These are phyloP conservation scores for Trichoderma pleuroti DNA, from an alignment of 2,329 filamentous ascomycete genomes.

Conservation along the genomic window DNA sequence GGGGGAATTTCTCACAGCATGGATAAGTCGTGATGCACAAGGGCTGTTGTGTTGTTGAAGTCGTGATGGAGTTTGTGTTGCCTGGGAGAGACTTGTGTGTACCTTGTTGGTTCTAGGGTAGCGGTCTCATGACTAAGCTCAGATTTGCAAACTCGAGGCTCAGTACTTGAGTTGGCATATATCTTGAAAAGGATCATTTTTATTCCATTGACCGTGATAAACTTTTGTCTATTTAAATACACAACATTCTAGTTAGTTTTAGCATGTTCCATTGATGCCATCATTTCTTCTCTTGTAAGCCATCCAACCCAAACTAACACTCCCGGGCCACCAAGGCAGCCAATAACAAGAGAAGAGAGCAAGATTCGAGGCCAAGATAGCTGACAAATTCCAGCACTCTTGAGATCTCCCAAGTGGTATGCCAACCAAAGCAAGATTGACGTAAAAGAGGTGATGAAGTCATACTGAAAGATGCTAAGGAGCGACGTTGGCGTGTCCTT, in stretches of 20 bases:
- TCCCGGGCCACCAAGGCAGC: constrained; percentile 7
- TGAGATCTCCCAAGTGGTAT: constrained; percentile 26
- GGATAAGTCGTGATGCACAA: background rate
- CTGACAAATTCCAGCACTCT: constrained; percentile 19
- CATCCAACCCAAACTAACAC: constrained; percentile 6
- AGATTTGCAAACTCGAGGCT: background rate
- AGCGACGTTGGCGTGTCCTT: constrained; percentile 19
- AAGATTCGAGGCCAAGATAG: constrained; percentile 14
- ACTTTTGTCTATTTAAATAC: background rate
- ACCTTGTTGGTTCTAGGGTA: background rate
- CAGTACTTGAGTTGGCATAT: background rate
- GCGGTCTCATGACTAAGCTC: background rate
- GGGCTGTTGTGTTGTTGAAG: background rate
- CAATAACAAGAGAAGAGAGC: background rate
- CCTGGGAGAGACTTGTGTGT: background rate
- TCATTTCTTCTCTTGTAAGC: constrained; percentile 8
- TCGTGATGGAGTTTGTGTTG: background rate
- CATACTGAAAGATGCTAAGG: constrained; percentile 28
- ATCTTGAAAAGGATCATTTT: background rate
- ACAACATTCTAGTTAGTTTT: background rate
- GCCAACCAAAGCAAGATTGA: constrained; percentile 27
- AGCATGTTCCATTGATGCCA: background rate
- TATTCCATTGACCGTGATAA: background rate
- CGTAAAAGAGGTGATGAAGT: constrained; percentile 25
- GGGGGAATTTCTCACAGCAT: background rate